phyloP scores from a whole-genome alignment of 495 filamentous ascomycete species.

The Hypoxylon crocopeplum region DNA sequence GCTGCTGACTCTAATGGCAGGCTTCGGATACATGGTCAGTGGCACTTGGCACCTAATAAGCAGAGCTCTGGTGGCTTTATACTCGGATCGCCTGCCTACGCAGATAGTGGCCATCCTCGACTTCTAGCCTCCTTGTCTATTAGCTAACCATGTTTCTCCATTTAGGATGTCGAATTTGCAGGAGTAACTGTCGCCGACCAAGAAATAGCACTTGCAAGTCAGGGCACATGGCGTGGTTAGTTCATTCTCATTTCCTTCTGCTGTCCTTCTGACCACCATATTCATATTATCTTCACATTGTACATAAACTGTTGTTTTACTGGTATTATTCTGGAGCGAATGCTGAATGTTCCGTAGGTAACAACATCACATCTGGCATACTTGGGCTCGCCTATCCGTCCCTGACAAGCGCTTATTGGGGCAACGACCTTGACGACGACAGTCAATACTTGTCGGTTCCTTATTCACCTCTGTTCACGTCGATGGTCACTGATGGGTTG shows the following conservation, averaged over 20 bases:
- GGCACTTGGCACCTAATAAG: too few relatives aligned
- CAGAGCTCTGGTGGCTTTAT: too few relatives aligned
- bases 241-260: conserved; percentile 12
- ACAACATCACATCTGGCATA: conserved; percentile 59
- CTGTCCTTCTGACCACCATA: too few relatives aligned
- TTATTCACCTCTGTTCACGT: conserved; percentile 66
- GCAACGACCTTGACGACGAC: conserved; percentile 32
- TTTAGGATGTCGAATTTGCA: conserved; percentile 59
- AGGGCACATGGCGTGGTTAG: conserved; percentile 52
- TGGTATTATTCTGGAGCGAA: background rate
- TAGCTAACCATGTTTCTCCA: background rate
- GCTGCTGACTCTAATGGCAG: conserved; percentile 2
- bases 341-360: conserved; percentile 21
- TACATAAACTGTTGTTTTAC: too few relatives aligned
- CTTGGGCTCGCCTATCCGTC: conserved; percentile 68
- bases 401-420: conserved; percentile 34
- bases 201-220: conserved; percentile 56
- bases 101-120: too few relatives aligned
- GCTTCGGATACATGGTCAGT: conserved; percentile 18
- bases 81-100: background rate
- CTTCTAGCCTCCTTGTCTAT: background rate
- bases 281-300: too few relatives aligned
- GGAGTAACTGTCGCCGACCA: conserved; percentile 62
- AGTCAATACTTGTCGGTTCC: conserved; percentile 40
- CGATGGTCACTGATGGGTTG: conserved; percentile 59